Conservation (phyloP, 2,329 filamentous ascomycete genomes). For the Aspergillus neotritici region DNA sequence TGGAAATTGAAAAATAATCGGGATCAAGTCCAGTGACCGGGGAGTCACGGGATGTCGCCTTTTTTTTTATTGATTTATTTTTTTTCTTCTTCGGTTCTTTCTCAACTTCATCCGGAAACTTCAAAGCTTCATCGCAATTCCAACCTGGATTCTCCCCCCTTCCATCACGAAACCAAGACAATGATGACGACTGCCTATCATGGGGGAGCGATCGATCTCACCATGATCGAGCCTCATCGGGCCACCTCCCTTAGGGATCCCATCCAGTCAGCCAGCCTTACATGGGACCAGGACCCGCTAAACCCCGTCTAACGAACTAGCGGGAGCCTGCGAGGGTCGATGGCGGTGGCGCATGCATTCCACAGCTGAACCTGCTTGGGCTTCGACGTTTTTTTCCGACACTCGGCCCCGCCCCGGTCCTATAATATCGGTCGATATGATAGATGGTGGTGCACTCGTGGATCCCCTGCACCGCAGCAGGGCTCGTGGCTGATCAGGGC, state of each 20-base stretch:
- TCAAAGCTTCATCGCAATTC: too few relatives aligned
- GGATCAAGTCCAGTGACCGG: too few relatives aligned
- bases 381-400: conserved; percentile 13
- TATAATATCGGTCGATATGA: conserved; percentile 1
- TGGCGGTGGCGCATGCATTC: conserved; percentile 18
- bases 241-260: too few relatives aligned
- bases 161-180: too few relatives aligned
- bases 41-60: too few relatives aligned
- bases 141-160: too few relatives aligned
- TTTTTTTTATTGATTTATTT: too few relatives aligned
- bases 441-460: conserved; percentile 9
- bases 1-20: too few relatives aligned
- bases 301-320: conserved; percentile 15
- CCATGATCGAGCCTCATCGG: conserved; percentile 8
- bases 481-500: conserved; percentile 20
- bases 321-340: conserved; percentile 11
- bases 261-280: conserved; percentile 8
- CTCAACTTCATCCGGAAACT: too few relatives aligned
- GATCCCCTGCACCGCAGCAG: conserved; percentile 13
- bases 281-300: conserved; percentile 4
- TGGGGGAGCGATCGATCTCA: neutral
- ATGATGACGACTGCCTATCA: too few relatives aligned
- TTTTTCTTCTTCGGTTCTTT: too few relatives aligned
- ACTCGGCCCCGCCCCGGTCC: conserved; percentile 11
- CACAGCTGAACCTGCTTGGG: conserved; percentile 19